Conservation (phyloP, 139 green algal genomes). For the Picochlorum sp. region DNA sequence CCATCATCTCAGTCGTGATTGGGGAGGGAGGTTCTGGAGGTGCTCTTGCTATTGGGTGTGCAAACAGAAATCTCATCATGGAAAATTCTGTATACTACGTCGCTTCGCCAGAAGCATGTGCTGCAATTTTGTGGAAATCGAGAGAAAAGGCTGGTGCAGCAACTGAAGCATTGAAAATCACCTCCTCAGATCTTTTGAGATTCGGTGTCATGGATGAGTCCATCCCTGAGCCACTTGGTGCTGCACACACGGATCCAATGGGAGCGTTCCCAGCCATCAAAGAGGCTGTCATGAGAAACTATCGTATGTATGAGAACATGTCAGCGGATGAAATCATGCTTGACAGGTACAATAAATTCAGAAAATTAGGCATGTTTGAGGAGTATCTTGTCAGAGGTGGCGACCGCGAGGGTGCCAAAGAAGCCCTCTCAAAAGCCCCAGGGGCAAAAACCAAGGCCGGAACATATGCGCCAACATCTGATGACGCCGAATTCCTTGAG, state of each 20-base stretch:
- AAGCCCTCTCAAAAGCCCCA: constrained; percentile 37
- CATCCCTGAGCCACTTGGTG: constrained; percentile 83
- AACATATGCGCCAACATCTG: constrained; percentile 59
- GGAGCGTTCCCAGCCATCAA: constrained; percentile 77
- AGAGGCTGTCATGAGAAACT: constrained; percentile 59
- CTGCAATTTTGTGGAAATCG: constrained; percentile 94
- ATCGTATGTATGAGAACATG: constrained; percentile 54
- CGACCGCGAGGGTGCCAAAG: constrained; percentile 39
- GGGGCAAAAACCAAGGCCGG: constrained; percentile 62
- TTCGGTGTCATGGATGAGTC: constrained; percentile 84
- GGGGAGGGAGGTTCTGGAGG: constrained; percentile 89
- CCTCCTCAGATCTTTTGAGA: constrained; percentile 63
- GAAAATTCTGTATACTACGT: constrained; percentile 96
- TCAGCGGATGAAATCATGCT: constrained; percentile 64
- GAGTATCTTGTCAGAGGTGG: constrained; percentile 72
- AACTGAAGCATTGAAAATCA: constrained; percentile 92
- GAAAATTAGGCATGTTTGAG: constrained; percentile 65
- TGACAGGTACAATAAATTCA: constrained; percentile 75
- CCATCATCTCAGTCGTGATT: constrained; percentile 88
- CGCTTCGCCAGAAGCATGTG: constrained; percentile 87
- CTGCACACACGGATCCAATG: constrained; percentile 80
- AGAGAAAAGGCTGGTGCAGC: constrained; percentile 63
- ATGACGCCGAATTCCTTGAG: constrained; percentile 71
- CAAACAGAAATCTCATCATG: constrained; percentile 82
- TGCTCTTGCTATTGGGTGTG: constrained; percentile 90